These are phyloP conservation scores for Annulohypoxylon moriforme DNA, from an alignment of 495 filamentous ascomycete species.

Conservation along the genomic window DNA sequence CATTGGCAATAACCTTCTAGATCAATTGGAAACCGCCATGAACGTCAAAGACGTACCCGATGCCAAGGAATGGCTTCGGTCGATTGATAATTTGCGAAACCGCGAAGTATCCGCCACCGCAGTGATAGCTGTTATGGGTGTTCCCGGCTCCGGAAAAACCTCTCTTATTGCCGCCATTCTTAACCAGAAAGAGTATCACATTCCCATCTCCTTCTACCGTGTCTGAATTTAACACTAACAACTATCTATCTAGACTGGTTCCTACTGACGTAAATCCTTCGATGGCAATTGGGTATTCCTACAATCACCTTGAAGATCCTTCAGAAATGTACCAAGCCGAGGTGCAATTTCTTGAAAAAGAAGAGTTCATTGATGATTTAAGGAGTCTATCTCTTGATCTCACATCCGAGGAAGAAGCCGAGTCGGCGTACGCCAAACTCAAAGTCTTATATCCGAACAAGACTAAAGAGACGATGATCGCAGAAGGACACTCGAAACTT, in stretches of 20 bases:
- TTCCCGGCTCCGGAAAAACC: constrained; percentile 69
- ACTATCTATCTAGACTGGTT: constrained; percentile 39
- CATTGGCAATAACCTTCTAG: constrained; percentile 42
- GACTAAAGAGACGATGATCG: constrained; percentile 61
- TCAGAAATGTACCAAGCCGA: constrained; percentile 66
- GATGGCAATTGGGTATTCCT: constrained; percentile 73
- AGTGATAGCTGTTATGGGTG: constrained; percentile 68
- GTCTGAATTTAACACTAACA: not conserved
- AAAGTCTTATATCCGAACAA: constrained; percentile 71
- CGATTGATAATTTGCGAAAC: constrained; percentile 51
- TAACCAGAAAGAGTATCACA: constrained; percentile 60
- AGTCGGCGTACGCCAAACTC: constrained; percentile 72
- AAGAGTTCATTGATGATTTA: constrained; percentile 71
- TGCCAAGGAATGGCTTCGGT: constrained; percentile 54
- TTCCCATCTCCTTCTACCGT: too few species aligned
- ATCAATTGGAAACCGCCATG: constrained; percentile 32
- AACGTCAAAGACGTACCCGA: constrained; percentile 10
- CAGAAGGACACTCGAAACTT: constrained; percentile 54
- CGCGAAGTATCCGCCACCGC: constrained; percentile 50
- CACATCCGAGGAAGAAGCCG: constrained; percentile 64
- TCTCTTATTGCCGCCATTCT: constrained; percentile 70
- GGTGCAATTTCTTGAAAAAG: constrained; percentile 68
- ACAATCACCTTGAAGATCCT: constrained; percentile 61
- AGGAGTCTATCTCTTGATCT: constrained; percentile 64
- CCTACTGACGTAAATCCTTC: constrained; percentile 70